Evolutionary conservation across 2,329 filamentous ascomycete species (phyloP), one percentile per base, ranked within the genome.

Genomic region (Beauveria bassiana): DNA sequence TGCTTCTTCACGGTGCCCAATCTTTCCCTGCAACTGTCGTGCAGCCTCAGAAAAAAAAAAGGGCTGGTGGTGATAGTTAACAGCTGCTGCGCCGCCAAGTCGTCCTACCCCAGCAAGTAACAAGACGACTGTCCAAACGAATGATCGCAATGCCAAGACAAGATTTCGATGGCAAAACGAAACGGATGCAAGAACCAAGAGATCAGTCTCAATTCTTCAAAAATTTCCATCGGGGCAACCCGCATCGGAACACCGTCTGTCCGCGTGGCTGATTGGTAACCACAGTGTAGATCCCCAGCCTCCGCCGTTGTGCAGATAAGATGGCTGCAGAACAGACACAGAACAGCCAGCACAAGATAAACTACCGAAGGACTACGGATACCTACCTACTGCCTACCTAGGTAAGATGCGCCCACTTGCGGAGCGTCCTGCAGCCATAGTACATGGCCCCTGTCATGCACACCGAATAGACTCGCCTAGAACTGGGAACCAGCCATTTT

Each of bases 291-390:
- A 58, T 58, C 55, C 55, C 55, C 55, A 58, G 46, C 55, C 55
- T 58, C 55, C 55, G 55, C 55, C 8, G 45, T 49, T 16, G 45
- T 50, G 55, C 55, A 57, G 54, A 38, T 47, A 28, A 57, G 54
- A 38, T 47, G 42, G 54, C 54, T 57, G 54, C 38, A 56, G 40
- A 28, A 10, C 20, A 34, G 26, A 46, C 20, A 28, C 16, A 10
- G 22, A 22, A 22, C 22, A 22, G 22, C 22, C 22, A 22, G 28
- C 10, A 12, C 28, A 28, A 46, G 10, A 14, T 24, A 7, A 49
- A 22, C 14, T 26, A 24, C 26, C 24, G 12, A 12, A 3, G 12
- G 18, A 31, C 22, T 22, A 22, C 22, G 22, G 22, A 22, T 22
- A 22, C 22, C 22, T 22, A 22, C 22, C 22, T 22, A 22, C 22